phyloP scores from a whole-genome alignment of 345 rosid genomes.

The Eucalyptus curtisii region DNA sequence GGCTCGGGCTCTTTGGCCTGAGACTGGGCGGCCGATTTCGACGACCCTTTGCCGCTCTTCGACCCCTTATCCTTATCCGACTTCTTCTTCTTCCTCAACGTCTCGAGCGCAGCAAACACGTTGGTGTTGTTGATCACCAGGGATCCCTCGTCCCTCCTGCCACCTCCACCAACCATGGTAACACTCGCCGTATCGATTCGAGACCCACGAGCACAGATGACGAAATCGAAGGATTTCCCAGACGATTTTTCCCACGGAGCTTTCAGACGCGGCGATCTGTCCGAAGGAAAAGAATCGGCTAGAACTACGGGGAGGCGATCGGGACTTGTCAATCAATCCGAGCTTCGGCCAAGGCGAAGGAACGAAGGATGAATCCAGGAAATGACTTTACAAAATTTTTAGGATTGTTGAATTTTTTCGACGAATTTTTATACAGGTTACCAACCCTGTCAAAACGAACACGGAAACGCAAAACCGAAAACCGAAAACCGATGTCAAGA shows the following conservation, averaged over 20 bases:
- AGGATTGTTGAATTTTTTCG: background rate
- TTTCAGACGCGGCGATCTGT: background rate
- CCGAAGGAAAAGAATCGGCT: background rate
- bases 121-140: slow-evolving; percentile 21
- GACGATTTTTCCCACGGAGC: background rate
- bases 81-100: slow-evolving; percentile 26
- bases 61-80: slow-evolving; percentile 13
- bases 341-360: background rate
- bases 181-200: background rate
- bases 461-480: background rate
- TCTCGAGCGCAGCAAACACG: slow-evolving; percentile 25
- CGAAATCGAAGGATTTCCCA: background rate
- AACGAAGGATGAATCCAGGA: background rate
- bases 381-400: background rate
- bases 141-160: slow-evolving; percentile 23
- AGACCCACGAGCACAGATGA: background rate
- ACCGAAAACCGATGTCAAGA: background rate
- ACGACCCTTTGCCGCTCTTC: background rate
- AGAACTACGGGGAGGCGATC: background rate
- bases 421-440: background rate
- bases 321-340: background rate
- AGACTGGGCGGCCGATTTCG: background rate
- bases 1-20: slow-evolving; percentile 1
- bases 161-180: slow-evolving; percentile 6
- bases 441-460: background rate